Evolutionary conservation across 2,329 filamentous ascomycete species (phyloP), one percentile per base, ranked within the genome.

Genomic region (Clarireedia homoeocarpa): DNA sequence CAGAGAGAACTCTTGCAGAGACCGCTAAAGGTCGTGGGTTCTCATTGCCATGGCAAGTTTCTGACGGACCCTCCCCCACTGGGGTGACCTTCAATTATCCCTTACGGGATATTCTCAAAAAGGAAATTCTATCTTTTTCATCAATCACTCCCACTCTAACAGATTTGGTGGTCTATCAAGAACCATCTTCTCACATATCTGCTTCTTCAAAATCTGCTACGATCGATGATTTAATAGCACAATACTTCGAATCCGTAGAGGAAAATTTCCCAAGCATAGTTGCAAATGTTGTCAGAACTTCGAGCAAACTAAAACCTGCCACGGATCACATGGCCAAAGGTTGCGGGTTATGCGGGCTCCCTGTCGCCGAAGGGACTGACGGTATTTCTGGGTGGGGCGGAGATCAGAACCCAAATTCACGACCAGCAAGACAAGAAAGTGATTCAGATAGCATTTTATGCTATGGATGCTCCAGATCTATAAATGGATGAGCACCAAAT

Each of bases 221-320:
- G 47, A 96, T 99, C 65, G 91, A 96, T 67, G 86, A 91, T 63
- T 80, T 99, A 53, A 91, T 97, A 85, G 75, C 79, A 57, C 85
- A 90, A 56, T 99, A 96, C 70, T 96, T 99, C 66, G 82, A 83
- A 62, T 86, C 84, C 42, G 89, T 96, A 15, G 91, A 96, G 69
- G 82, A 83, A 62, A 87, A 86, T 58, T 96, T 95, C 67, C 89
- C 91, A 3, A 89, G 88, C 55, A 90, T 97, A 55, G 91, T 99
- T 62, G 87, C 91, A 34, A 99, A 99, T 69, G 94, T 99, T 9
- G 92, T 96, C 5, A 83, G 90, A 60, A 99, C 92, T 36, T 86
- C 88, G n/a, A 85, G 84, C 51, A 96, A 95, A 72, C 77, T 97
- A 42, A 76, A 84, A 47, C 73, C 81, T 26, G 69, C 73, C 23